Base-by-base conservation (phyloP, 202 grass and related monocot species). In the Schoenoplectus tabernaemontani region DNA sequence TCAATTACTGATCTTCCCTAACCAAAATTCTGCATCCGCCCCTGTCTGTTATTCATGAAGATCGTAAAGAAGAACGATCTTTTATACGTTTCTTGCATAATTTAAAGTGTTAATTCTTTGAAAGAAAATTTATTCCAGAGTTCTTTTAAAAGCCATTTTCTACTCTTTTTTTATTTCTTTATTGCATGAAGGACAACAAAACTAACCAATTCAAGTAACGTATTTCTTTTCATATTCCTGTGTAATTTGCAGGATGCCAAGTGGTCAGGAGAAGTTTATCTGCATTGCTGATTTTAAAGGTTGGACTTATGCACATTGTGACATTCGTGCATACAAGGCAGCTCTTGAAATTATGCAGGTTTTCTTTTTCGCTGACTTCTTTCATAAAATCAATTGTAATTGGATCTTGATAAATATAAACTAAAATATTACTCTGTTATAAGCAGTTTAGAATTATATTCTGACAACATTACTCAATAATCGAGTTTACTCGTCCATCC, bases 301-400 rank as follows among this genome's bases (percentile, higher is more conserved):
- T 42, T 97, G 91, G 91, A 86, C 85, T 1, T 97, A 88, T 63
- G 67, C 84, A 0, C 90, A 93, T 78, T 81, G 73, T 30, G 94
- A 97, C 78, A 81, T 93, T 20, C 81, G 84, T 0, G 94, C 80
- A 0, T 92, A 84, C 82, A 64, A 83, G 4, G 87, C 89, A 19
- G 60, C 82, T 20, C 84, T 97, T 33, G 87, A 93, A 62, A 97
- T 93, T 34, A 84, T 93, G 86, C 94, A 96, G 85, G 92, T 96
- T 47, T 30, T 20, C 42, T 4, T 67, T 20, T 3, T 53, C 50
- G 6, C 15, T 53, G 22, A 11, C 24, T 44, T 69, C 44, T 1
- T 24, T 69, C 37, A 7, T 69, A 7, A 69, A 5, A 4, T 24
- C 44, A 44, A 24, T 4, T 3, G 13, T 3, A 51, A 44, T 19